Conservation (phyloP, 345 rosid species). For the Bruguiera parviflora region DNA sequence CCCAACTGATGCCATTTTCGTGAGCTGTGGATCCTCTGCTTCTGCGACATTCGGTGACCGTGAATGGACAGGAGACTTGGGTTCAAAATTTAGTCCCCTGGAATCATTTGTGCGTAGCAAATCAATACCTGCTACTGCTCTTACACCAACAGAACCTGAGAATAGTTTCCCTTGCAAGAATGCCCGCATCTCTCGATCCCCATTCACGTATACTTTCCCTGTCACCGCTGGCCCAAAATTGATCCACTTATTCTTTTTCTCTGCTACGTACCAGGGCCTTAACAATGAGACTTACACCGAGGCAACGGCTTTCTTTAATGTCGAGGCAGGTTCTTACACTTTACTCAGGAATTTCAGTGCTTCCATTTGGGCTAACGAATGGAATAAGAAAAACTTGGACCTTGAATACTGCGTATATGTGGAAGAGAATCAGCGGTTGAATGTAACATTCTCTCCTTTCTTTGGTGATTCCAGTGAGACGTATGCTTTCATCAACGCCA, state of each 20-base stretch:
- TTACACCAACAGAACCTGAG: neutral
- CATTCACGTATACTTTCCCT: slow-evolving; percentile 14
- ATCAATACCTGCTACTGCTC: neutral
- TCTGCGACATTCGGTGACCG: neutral
- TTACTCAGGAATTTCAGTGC: slow-evolving; percentile 38
- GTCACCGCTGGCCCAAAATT: slow-evolving; percentile 28
- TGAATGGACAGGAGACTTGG: slow-evolving; percentile 8
- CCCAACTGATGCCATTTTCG: slow-evolving; percentile 9
- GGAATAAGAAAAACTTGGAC: neutral
- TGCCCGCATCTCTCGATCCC: slow-evolving; percentile 25
- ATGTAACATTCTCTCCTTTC: slow-evolving; percentile 7
- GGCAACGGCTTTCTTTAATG: slow-evolving; percentile 9
- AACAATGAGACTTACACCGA: slow-evolving; percentile 4
- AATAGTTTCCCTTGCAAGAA: slow-evolving; percentile 17
- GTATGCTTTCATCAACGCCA: slow-evolving; percentile 11
- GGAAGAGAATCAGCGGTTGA: slow-evolving; percentile 9
- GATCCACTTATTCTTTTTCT: slow-evolving; percentile 29
- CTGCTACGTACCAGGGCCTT: slow-evolving; percentile 10
- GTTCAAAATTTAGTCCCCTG: slow-evolving; percentile 7
- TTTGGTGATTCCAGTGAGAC: neutral
- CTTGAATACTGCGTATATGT: slow-evolving; percentile 28
- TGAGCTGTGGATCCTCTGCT: slow-evolving; percentile 12
- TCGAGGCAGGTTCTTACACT: slow-evolving; percentile 25
- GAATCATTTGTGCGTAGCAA: neutral
- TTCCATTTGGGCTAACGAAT: neutral